Evolutionary conservation across 257 asterid genomes (phyloP).

Genomic region (Lycium barbarum): DNA sequence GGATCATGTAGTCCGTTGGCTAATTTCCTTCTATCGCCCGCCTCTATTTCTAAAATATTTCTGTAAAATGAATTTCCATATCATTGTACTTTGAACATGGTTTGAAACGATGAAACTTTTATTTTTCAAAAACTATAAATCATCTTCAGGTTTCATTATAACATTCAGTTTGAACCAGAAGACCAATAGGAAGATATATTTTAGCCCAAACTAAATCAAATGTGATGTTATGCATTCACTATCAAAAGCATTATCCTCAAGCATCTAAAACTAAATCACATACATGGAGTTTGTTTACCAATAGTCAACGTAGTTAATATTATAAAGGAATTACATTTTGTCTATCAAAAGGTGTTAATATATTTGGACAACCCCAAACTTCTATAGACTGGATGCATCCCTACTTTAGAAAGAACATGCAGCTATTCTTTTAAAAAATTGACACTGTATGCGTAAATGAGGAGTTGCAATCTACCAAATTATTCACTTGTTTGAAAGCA

Average conservation of each 20-base stretch:
- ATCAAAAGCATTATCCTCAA: constrained; percentile 23
- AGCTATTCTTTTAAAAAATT: background rate
- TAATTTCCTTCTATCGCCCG: no score
- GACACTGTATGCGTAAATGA: constrained; percentile 8
- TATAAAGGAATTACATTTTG: background rate
- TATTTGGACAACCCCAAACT: background rate
- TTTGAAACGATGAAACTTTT: background rate
- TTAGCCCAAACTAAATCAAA: background rate
- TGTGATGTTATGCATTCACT: background rate
- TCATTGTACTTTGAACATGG: constrained; percentile 1
- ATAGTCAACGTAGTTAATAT: background rate
- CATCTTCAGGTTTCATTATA: constrained; percentile 10
- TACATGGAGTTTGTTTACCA: background rate
- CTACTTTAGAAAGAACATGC: no score
- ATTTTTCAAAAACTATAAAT: background rate
- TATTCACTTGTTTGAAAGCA: constrained; percentile 67
- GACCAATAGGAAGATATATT: background rate
- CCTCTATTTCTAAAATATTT: background rate
- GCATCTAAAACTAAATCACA: constrained; percentile 11
- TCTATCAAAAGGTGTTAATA: background rate
- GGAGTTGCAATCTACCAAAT: constrained; percentile 24
- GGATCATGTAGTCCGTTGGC: no score
- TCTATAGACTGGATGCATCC: no score
- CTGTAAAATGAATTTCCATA: constrained; percentile 8
- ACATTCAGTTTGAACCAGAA: constrained; percentile 10